Evolutionary conservation across 1,284 basidiomycete species (phyloP).

Genomic region (Paramarasmius palmivorus): DNA sequence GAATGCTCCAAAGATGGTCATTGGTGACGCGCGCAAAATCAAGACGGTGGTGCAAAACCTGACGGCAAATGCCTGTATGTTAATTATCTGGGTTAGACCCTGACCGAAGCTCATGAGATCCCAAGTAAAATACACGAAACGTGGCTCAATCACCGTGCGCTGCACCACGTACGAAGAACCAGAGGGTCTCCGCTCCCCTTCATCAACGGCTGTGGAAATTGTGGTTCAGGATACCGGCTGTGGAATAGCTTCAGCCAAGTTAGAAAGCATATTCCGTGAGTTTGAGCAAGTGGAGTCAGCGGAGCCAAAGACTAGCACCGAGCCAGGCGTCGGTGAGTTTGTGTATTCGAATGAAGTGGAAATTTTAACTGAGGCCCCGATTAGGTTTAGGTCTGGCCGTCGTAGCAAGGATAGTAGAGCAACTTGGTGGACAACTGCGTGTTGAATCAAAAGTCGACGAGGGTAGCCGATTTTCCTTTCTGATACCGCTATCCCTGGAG

Average conservation of each 20-base stretch:
- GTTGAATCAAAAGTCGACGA: slow-evolving; percentile 72
- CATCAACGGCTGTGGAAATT: slow-evolving; percentile 69
- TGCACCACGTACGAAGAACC: slow-evolving; percentile 59
- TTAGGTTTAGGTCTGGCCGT: slow-evolving; percentile 80
- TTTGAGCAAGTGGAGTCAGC: slow-evolving; percentile 81
- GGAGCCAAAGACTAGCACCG: slow-evolving; percentile 33
- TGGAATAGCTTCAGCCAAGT: slow-evolving; percentile 72
- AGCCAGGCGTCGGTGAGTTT: slow-evolving; percentile 53
- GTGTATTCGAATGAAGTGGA: too few species aligned
- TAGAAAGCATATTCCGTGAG: slow-evolving; percentile 84
- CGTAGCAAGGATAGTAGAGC: slow-evolving; percentile 82
- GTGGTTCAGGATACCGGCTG: slow-evolving; percentile 77
- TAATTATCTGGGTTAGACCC: background rate
- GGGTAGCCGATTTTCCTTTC: slow-evolving; percentile 77
- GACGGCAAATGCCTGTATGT: slow-evolving; percentile 77
- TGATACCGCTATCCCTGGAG: slow-evolving; percentile 59
- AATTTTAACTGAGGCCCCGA: too few species aligned
- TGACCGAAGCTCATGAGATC: slow-evolving; percentile 7
- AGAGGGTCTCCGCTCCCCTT: slow-evolving; percentile 43
- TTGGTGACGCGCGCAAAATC: slow-evolving; percentile 78
- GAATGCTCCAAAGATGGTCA: slow-evolving; percentile 57
- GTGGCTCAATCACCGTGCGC: slow-evolving; percentile 67
- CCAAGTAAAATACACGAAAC: slow-evolving; percentile 76
- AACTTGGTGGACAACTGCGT: slow-evolving; percentile 77
- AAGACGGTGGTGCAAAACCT: slow-evolving; percentile 83